Evolutionary conservation across 2,329 filamentous ascomycete genomes (phyloP).

Genomic region (Talaromyces sp.): DNA sequence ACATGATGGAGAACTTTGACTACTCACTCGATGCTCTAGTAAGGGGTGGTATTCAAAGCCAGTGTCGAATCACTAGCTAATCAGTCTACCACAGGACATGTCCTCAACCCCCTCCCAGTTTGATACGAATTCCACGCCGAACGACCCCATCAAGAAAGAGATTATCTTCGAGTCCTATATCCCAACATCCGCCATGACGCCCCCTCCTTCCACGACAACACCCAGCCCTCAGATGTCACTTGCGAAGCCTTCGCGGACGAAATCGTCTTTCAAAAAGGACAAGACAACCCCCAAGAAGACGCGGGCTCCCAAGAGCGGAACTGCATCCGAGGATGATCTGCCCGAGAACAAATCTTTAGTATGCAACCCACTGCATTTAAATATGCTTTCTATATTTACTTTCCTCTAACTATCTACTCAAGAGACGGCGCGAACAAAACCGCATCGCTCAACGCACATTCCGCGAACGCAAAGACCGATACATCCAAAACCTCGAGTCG

Average conservation of each 20-base stretch:
- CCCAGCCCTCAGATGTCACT: conserved; percentile 1
- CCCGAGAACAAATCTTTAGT: conserved; percentile 9
- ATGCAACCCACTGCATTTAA: too few species aligned
- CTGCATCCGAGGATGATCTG: conserved; percentile 5
- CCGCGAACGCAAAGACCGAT: conserved; percentile 82
- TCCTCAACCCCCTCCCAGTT: not conserved
- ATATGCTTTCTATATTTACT: too few species aligned
- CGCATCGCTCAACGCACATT: conserved; percentile 82
- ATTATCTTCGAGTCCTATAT: conserved; percentile 8
- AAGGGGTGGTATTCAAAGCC: not conserved
- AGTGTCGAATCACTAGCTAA: not conserved
- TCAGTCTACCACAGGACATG: not conserved
- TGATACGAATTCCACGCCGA: not conserved
- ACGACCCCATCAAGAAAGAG: conserved; percentile 1
- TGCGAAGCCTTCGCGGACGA: not conserved
- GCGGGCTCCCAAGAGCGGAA: not conserved
- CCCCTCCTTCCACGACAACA: not conserved
- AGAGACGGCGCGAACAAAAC: conserved; percentile 70
- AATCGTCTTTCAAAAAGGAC: conserved; percentile 6
- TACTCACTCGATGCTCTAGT: not conserved
- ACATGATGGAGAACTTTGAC: not conserved
- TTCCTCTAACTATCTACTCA: not conserved
- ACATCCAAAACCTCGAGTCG: conserved; percentile 71
- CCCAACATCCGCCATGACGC: conserved; percentile 1
- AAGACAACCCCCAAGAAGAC: conserved; percentile 1